Conservation (phyloP, 2,329 filamentous ascomycete species). For the Cladosporium halotolerans region DNA sequence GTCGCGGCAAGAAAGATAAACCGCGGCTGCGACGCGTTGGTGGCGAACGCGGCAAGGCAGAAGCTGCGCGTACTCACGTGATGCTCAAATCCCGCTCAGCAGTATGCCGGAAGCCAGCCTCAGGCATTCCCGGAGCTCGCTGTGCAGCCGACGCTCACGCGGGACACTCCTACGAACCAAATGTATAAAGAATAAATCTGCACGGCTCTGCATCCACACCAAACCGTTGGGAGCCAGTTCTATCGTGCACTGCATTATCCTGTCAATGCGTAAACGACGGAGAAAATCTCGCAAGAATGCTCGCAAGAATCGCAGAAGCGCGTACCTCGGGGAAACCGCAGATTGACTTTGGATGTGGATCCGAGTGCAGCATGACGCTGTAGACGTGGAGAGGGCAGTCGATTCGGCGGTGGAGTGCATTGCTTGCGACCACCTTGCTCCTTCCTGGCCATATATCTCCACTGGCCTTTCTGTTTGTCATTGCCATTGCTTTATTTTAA, state of each 20-base stretch:
- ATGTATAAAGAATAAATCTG: too few relatives aligned
- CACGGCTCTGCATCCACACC: too few relatives aligned
- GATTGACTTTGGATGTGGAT: not conserved
- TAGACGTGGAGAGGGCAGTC: not conserved
- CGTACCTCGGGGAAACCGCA: not conserved
- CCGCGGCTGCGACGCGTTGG: too few relatives aligned
- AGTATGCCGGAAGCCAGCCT: too few relatives aligned
- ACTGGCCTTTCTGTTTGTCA: not conserved
- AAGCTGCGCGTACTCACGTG: too few relatives aligned
- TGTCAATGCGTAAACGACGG: not conserved
- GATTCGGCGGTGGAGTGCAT: not conserved
- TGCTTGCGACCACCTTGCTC: conserved; percentile 2
- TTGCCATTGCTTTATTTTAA: not conserved
- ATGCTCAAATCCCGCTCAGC: too few relatives aligned
- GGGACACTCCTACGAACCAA: too few relatives aligned
- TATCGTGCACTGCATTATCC: not conserved
- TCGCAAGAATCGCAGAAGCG: conserved; percentile 8
- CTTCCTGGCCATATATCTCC: not conserved
- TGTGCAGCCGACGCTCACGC: too few relatives aligned
- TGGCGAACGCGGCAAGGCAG: too few relatives aligned
- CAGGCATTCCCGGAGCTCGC: too few relatives aligned
- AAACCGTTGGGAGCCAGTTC: too few relatives aligned
- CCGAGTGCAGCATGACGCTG: not conserved
- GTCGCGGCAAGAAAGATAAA: too few relatives aligned
- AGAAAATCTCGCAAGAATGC: conserved; percentile 1